A percentile compares a stretch with the other conserved stretches of the same genome.
phyloP scores from a whole-genome alignment of 371 early-diverging fungal genomes.

The Sporodiniella umbellata region DNA sequence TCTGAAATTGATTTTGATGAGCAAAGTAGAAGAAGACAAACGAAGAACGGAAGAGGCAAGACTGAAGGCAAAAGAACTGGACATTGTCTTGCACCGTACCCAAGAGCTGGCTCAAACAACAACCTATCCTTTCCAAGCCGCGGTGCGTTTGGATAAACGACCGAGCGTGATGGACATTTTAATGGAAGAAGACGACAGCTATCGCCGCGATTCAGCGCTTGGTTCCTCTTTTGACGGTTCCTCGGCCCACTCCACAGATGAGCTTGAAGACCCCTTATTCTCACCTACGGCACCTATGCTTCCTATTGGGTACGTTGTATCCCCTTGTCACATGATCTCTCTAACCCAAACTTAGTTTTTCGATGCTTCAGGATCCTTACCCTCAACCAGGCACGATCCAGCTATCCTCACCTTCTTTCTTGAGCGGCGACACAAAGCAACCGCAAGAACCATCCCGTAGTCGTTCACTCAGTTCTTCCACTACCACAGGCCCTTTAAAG shows the following conservation, averaged over 20 bases:
- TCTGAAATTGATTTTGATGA: slow-evolving; percentile 52
- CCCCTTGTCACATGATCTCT: background rate
- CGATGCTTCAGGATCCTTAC: background rate
- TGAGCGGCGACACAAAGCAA: too few species aligned
- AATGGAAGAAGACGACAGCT: slow-evolving; percentile 16
- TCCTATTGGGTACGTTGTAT: background rate
- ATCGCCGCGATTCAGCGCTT: slow-evolving; percentile 22
- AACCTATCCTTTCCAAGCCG: too few species aligned
- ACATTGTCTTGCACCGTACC: slow-evolving; percentile 33
- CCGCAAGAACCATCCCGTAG: too few species aligned
- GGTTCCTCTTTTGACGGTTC: slow-evolving; percentile 27
- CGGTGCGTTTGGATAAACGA: too few species aligned
- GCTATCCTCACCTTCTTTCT: background rate
- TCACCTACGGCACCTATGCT: background rate
- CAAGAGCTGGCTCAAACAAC: too few species aligned
- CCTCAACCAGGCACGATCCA: background rate
- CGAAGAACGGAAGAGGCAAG: slow-evolving; percentile 50
- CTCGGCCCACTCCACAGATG: slow-evolving; percentile 20
- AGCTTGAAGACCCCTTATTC: background rate
- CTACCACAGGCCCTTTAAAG: too few species aligned
- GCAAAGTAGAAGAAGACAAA: slow-evolving; percentile 66
- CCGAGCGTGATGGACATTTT: slow-evolving; percentile 17
- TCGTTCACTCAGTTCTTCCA: too few species aligned
- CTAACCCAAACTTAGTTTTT: background rate
- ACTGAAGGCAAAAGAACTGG: slow-evolving; percentile 44